phyloP scores from a whole-genome alignment of 1,284 basidiomycete genomes.

The Moesziomyces sp. region DNA sequence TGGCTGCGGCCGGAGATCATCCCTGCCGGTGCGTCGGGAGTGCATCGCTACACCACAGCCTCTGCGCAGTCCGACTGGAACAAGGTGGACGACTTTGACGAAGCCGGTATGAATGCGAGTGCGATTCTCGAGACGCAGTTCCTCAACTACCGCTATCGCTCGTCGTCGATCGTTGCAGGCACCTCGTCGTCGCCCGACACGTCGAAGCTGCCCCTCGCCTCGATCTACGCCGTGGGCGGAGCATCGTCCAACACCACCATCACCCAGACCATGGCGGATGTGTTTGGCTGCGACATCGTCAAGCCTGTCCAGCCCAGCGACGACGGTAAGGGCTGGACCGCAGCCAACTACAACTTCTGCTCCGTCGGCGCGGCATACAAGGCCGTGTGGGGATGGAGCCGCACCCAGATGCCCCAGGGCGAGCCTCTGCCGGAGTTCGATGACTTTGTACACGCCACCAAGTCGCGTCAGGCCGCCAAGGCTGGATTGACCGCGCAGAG shows the following conservation, averaged over 20 bases:
- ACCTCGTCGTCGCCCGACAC: slow-evolving; percentile 15
- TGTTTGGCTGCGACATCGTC: slow-evolving; percentile 72
- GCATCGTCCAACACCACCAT: slow-evolving; percentile 81
- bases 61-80: slow-evolving; percentile 49
- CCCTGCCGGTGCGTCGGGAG: slow-evolving; percentile 76
- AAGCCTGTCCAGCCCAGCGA: slow-evolving; percentile 47
- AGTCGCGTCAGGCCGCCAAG: slow-evolving; percentile 15
- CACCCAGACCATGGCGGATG: slow-evolving; percentile 80
- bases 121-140: slow-evolving; percentile 88
- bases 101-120: slow-evolving; percentile 75
- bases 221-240: slow-evolving; percentile 83
- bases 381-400: slow-evolving; percentile 60
- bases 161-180: slow-evolving; percentile 75
- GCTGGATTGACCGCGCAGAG: slow-evolving; percentile 3
- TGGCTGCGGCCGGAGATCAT: slow-evolving; percentile 87
- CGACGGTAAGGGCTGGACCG: slow-evolving; percentile 27
- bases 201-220: slow-evolving; percentile 69
- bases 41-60: slow-evolving; percentile 73
- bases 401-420: slow-evolving; percentile 8
- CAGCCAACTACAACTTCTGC: slow-evolving; percentile 61
- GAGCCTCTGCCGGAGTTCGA: slow-evolving; percentile 32
- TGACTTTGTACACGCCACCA: slow-evolving; percentile 45
- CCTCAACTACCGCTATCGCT: slow-evolving; percentile 79
- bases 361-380: slow-evolving; percentile 65
- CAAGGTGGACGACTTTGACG: slow-evolving; percentile 64